These are phyloP conservation scores for Somion occarium DNA, from an alignment of 1,284 basidiomycete genomes.

Conservation along the genomic window DNA sequence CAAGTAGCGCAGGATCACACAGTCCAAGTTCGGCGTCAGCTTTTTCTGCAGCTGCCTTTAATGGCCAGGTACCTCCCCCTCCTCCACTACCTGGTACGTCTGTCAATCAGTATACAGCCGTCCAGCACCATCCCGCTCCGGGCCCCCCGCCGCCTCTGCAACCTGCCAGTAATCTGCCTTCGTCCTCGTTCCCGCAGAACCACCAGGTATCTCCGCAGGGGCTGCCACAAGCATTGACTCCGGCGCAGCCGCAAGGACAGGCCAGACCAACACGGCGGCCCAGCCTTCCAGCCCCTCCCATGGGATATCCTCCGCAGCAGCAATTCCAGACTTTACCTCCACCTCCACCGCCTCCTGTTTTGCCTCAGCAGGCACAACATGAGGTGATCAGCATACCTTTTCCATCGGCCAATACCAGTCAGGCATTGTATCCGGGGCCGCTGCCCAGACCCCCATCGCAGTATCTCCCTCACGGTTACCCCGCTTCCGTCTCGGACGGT, in stretches of 20 bases:
- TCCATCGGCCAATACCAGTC: constrained; percentile 17
- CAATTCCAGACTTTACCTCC: constrained; percentile 34
- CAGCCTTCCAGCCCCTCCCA: constrained; percentile 35
- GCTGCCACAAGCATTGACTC: constrained; percentile 33
- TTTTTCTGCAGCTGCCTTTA: constrained; percentile 8
- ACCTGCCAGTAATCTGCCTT: constrained; percentile 17
- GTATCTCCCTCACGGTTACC: constrained; percentile 19
- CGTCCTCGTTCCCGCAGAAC: constrained; percentile 5
- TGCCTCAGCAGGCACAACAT: constrained; percentile 23
- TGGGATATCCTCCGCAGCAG: constrained; percentile 26
- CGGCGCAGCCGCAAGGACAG: neutral
- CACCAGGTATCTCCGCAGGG: constrained; percentile 16
- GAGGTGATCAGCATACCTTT: constrained; percentile 12
- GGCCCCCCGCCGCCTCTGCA: constrained; percentile 17
- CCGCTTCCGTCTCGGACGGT: constrained; percentile 13
- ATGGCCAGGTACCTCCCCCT: constrained; percentile 9
- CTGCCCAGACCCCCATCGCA: constrained; percentile 33
- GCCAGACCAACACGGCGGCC: constrained; percentile 21
- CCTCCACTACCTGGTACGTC: constrained; percentile 9
- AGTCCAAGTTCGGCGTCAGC: constrained; percentile 18
- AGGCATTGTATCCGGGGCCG: constrained; percentile 32
- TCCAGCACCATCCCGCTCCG: constrained; percentile 5
- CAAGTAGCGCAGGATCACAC: constrained; percentile 1
- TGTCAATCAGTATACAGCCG: constrained; percentile 1
- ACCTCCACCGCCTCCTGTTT: constrained; percentile 25